Evolutionary conservation across 2,329 filamentous ascomycete species (phyloP).

Genomic region (Colletotrichum theobromicola): DNA sequence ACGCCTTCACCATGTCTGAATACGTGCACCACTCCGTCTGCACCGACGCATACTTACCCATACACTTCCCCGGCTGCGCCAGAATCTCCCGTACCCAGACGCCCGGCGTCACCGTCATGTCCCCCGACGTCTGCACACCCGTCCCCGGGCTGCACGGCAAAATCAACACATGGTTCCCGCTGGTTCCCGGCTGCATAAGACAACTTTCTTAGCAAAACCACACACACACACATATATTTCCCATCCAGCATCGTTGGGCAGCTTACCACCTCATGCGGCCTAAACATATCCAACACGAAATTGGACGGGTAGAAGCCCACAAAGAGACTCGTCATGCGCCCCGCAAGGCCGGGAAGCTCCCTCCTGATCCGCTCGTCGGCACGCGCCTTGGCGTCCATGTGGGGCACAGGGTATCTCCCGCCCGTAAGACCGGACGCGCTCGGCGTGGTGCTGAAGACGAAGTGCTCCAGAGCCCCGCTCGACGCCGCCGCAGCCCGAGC

Average conservation of each 20-base stretch:
- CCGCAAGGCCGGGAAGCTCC: not conserved
- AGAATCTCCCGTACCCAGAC: not conserved
- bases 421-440: not conserved
- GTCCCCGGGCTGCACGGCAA: not conserved
- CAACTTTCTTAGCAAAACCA: not conserved
- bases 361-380: not conserved
- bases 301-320: not conserved
- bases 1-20: not conserved
- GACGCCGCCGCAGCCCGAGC: not conserved
- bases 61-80: rapidly evolving
- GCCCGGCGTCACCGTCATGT: not conserved
- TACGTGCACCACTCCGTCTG: not conserved
- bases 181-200: not conserved
- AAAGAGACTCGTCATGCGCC: not conserved
- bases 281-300: not conserved
- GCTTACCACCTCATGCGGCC: not conserved
- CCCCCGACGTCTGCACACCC: not conserved
- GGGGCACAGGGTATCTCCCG: not conserved
- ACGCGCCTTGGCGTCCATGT: not conserved
- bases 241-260: not conserved
- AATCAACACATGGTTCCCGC: not conserved
- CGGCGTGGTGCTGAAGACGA: not conserved
- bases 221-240: rapidly evolving
- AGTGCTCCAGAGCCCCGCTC: not conserved
- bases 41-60: not conserved